A percentile compares a stretch with the other conserved stretches of the same genome.
Evolutionary conservation across 345 rosid genomes (phyloP).

Genomic region (Reutealis trisperma): DNA sequence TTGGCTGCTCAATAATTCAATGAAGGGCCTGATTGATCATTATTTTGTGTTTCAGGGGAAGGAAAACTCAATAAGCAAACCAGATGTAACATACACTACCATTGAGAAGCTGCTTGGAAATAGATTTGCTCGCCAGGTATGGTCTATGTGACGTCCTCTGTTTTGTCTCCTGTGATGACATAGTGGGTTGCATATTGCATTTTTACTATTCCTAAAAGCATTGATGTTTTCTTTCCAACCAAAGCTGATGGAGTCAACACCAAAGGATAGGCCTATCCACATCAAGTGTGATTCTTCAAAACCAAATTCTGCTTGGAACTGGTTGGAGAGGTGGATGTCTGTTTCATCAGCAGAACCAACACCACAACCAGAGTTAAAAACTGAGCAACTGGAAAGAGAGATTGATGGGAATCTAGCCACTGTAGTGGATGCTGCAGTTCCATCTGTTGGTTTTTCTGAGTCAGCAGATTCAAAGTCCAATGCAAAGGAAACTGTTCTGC

Average conservation of each 20-base stretch:
- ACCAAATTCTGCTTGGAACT: constrained; percentile 82
- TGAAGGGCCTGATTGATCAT: background rate
- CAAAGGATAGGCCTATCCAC: constrained; percentile 58
- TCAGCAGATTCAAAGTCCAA: constrained; percentile 30
- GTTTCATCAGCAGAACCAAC: constrained; percentile 51
- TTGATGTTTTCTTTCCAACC: constrained; percentile 27
- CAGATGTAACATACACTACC: constrained; percentile 44
- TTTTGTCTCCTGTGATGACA: constrained; percentile 13
- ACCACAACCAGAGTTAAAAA: constrained; percentile 25
- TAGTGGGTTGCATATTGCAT: constrained; percentile 7
- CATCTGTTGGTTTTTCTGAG: constrained; percentile 38
- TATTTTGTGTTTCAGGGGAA: constrained; percentile 44
- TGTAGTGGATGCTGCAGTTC: constrained; percentile 24
- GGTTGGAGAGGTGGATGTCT: constrained; percentile 98
- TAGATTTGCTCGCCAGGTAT: constrained; percentile 86
- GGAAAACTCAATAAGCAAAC: constrained; percentile 32
- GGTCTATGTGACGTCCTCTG: constrained; percentile 6
- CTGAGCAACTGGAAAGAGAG: constrained; percentile 43
- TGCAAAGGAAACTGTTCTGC: constrained; percentile 29
- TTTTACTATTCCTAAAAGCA: background rate
- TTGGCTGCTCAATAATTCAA: constrained; percentile 1
- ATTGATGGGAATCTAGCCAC: constrained; percentile 28
- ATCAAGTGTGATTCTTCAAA: constrained; percentile 83
- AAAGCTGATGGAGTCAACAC: constrained; percentile 81
- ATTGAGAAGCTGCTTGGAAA: constrained; percentile 70